phyloP scores from a whole-genome alignment of 2,329 filamentous ascomycete genomes.

The Tetracladium maxilliforme region DNA sequence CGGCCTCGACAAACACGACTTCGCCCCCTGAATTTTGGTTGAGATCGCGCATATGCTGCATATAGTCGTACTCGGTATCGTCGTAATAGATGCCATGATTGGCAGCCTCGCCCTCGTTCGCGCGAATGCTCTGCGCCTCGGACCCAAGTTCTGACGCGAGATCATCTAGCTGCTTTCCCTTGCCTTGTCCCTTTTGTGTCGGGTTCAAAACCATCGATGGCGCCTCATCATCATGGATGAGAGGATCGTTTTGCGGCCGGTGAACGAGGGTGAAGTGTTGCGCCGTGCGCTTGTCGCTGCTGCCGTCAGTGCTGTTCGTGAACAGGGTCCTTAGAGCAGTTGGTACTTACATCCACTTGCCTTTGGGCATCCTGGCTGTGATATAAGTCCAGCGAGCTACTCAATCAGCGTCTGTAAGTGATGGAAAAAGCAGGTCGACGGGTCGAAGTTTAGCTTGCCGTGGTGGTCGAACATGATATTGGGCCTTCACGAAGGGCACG shows the following conservation, averaged over 20 bases:
- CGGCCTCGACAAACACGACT: conserved; percentile 71
- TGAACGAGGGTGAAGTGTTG: conserved; percentile 91
- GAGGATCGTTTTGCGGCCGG: conserved; percentile 90
- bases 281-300: conserved; percentile 77
- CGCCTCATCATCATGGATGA: conserved; percentile 82
- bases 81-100: conserved; percentile 90
- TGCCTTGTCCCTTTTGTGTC: conserved; percentile 32
- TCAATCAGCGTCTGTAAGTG: no score
- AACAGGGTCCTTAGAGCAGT: background rate
- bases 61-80: conserved; percentile 94
- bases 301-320: no score
- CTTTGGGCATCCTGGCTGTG: conserved; percentile 54
- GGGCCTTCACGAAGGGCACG: no score
- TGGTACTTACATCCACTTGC: conserved; percentile 53
- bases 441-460: no score
- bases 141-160: conserved; percentile 62
- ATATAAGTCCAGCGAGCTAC: no score
- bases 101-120: conserved; percentile 92
- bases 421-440: no score
- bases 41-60: conserved; percentile 96
- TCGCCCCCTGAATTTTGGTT: conserved; percentile 50
- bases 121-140: conserved; percentile 49
- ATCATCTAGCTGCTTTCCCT: conserved; percentile 58
- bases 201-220: conserved; percentile 84
- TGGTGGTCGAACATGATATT: no score